Percentiles rank a stretch among this genome's conserved stretches.
These are phyloP conservation scores for Puccinia polysora DNA, from an alignment of 1,284 basidiomycete species.

Conservation along the genomic window DNA sequence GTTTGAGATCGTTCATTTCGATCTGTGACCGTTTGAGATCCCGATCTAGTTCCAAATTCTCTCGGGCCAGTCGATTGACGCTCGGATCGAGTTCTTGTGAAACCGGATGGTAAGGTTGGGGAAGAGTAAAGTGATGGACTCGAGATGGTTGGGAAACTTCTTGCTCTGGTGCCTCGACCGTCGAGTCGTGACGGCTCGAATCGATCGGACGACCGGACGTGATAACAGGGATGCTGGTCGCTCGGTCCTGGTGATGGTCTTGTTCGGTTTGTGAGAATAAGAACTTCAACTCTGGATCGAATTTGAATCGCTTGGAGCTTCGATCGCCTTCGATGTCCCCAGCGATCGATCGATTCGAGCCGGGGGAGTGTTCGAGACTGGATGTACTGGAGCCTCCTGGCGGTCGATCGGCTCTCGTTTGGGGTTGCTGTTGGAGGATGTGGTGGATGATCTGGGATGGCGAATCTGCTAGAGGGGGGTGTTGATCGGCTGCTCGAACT, in stretches of 20 bases:
- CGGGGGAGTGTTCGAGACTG: neutral
- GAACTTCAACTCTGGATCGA: neutral
- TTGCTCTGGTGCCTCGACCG: no score
- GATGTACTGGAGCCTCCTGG: neutral
- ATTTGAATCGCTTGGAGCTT: neutral
- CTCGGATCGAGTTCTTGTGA: neutral
- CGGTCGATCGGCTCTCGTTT: neutral
- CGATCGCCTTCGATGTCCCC: neutral
- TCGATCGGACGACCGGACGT: no score
- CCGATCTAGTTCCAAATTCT: neutral
- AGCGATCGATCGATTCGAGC: neutral
- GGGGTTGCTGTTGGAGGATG: no score
- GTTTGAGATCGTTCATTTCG: slow-evolving; percentile 10
- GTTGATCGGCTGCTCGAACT: neutral
- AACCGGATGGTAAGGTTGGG: neutral
- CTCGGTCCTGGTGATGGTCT: no score
- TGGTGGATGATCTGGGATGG: neutral
- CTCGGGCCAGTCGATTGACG: neutral
- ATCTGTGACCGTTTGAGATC: neutral
- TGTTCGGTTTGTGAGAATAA: neutral
- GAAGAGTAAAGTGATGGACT: neutral
- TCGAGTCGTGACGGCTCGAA: no score
- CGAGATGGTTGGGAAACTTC: no score
- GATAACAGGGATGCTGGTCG: no score
- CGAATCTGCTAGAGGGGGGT: neutral